A percentile compares a stretch with the other conserved stretches of the same genome.
Conservation (phyloP, 768 basidiomycete species). For the Agrocybe pediades region DNA sequence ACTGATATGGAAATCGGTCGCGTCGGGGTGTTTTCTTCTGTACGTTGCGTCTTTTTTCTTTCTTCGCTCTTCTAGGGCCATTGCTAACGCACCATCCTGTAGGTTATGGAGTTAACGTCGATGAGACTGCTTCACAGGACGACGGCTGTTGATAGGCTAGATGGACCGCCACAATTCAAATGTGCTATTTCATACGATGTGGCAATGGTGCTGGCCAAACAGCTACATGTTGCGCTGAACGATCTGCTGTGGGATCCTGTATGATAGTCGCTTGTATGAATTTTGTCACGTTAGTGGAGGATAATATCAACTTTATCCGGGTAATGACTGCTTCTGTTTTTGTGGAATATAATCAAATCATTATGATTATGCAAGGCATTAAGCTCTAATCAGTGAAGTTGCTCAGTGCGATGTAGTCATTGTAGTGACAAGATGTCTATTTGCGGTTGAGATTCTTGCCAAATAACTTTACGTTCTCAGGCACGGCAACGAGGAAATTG, state of each 20-base stretch:
- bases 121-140: slow-evolving; percentile 70
- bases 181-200: slow-evolving; percentile 67
- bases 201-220: slow-evolving; percentile 55
- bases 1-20: slow-evolving; percentile 74
- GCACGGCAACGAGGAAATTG: background rate
- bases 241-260: slow-evolving; percentile 72
- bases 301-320: no score
- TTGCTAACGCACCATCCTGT: background rate
- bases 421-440: background rate
- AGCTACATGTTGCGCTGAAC: slow-evolving; percentile 58
- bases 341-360: no score
- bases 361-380: no score
- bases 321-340: no score
- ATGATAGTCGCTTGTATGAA: no score
- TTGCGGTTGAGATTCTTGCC: background rate
- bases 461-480: background rate
- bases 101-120: slow-evolving; percentile 70
- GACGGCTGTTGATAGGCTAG: slow-evolving; percentile 59
- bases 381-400: no score
- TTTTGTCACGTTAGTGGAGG: no score
- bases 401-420: no score
- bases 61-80: background rate
- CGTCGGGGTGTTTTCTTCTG: slow-evolving; percentile 59
- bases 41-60: slow-evolving; percentile 36
- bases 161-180: slow-evolving; percentile 74